Percentiles rank a stretch among this genome's conserved stretches.
Evolutionary conservation across 2,329 filamentous ascomycete species (phyloP).

Genomic region (Plenodomus biglobosus): DNA sequence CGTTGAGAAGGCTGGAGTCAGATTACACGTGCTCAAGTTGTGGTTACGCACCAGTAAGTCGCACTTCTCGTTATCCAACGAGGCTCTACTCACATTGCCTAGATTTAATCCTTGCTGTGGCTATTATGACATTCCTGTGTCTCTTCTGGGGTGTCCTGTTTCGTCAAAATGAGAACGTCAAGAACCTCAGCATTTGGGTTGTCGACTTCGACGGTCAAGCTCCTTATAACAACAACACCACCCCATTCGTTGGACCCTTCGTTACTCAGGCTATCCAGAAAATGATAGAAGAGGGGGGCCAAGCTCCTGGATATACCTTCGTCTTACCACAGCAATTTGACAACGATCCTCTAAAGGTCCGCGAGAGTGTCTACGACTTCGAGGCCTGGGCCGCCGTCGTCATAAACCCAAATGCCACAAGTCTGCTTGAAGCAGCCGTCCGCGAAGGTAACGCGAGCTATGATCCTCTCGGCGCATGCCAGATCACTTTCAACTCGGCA

Average conservation of each 20-base stretch:
- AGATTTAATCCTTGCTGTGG: constrained; percentile 30
- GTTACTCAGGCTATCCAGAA: constrained; percentile 51
- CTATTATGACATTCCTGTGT: constrained; percentile 29
- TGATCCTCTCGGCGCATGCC: constrained; percentile 60
- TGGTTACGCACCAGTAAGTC: constrained; percentile 31
- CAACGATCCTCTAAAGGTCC: constrained; percentile 58
- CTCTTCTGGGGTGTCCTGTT: constrained; percentile 38
- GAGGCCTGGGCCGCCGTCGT: constrained; percentile 63
- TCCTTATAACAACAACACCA: constrained; percentile 51
- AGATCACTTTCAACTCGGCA: constrained; percentile 59
- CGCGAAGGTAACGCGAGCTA: constrained; percentile 59
- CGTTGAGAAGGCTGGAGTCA: constrained; percentile 22
- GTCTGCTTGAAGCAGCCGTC: constrained; percentile 57
- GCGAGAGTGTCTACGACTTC: constrained; percentile 61
- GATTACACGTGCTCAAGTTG: constrained; percentile 32
- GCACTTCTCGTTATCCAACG: not conserved
- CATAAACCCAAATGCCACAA: constrained; percentile 63
- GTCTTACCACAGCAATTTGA: constrained; percentile 54
- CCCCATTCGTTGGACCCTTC: constrained; percentile 58
- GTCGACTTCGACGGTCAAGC: constrained; percentile 64
- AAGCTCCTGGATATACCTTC: constrained; percentile 53
- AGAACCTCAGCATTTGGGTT: constrained; percentile 55
- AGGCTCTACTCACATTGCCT: not conserved
- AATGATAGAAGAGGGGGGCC: constrained; percentile 41
- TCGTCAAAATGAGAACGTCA: constrained; percentile 20